Evolutionary conservation across 176 grass and related monocot species (phyloP), one percentile per base, ranked within the genome.

Genomic region (Aegilops sharonensis): DNA sequence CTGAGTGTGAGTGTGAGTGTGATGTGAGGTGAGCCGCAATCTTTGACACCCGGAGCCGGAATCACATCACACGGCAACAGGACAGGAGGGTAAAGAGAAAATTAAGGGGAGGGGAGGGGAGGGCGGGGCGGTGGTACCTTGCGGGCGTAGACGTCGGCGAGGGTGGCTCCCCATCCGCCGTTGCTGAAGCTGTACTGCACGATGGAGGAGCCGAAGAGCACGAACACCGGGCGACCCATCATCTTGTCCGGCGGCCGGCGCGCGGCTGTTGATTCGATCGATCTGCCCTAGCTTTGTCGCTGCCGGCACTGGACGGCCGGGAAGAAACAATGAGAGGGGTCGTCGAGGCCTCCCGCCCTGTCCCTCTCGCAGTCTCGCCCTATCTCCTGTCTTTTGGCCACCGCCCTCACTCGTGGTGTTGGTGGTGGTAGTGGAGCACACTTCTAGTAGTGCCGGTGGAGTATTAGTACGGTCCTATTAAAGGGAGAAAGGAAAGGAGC

Each of bases 121-220:
- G 29, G 48, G 73, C 6, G 21, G 21, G 60, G 60, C 17, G 45
- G 25, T 23, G 11, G 62, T 31, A 91, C 91, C 91, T 93, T 93
- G 78, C 91, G 91, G 79, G 91, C 82, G 83, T 93, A 93, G 68
- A 93, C 85, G 65, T 93, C 91, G 78, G 85, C 85, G 68, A 93
- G 88, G 12, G 82, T 64, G 25, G 88, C 82, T 15, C 91, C 88
- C 91, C 91, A 93, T 78, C 91, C 91, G 59, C 86, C 85, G 50
- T 93, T 93, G 88, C 91, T 90, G 88, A 93, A 93, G 73, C 91
- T 88, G 82, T 36, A 93, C 73, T 93, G 88, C 35, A 93, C 88
- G 85, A 93, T 93, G 85, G 91, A 93, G 88, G 91, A 93, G 20
- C 88, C 91, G 66, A 93, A 93, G 5, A 93, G 78, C 27, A 90